These are phyloP conservation scores for Lactifluus pinguis DNA, from an alignment of 768 basidiomycete species.

Conservation along the genomic window DNA sequence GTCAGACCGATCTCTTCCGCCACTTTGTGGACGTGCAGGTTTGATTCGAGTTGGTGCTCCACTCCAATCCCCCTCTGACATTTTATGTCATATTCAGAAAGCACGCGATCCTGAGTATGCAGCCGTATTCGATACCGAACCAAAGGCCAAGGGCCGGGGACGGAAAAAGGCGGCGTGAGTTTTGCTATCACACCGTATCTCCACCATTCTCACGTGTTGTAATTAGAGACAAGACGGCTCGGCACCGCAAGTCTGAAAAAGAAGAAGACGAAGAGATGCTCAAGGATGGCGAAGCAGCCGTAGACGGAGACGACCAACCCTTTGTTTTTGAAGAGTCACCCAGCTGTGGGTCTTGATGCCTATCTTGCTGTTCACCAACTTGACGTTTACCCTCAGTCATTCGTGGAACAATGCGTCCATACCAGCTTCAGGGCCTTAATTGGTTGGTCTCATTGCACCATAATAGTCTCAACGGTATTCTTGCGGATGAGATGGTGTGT, in stretches of 20 bases:
- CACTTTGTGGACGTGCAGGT: conserved; percentile 98
- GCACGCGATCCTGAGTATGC: conserved; percentile 92
- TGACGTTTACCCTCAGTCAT: conserved; percentile 46
- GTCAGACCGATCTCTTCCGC: conserved; percentile 96
- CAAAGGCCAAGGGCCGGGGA: conserved; percentile 75
- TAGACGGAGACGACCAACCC: conserved; percentile 79
- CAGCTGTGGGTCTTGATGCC: conserved; percentile 45
- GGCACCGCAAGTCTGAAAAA: conserved; percentile 93
- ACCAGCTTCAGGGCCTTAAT: conserved; percentile 92
- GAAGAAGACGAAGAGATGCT: conserved; percentile 96
- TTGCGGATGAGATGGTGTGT: conserved; percentile 89
- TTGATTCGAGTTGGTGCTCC: conserved; percentile 10
- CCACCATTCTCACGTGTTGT: neutral
- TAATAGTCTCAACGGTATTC: conserved; percentile 93
- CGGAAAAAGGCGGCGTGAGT: conserved; percentile 71
- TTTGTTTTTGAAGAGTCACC: conserved; percentile 94
- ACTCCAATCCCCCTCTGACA: neutral
- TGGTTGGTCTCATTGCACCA: conserved; percentile 97
- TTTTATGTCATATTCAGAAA: conserved; percentile 31
- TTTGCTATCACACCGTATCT: neutral
- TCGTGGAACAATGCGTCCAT: conserved; percentile 82
- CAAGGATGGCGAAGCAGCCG: conserved; percentile 73
- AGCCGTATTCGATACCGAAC: conserved; percentile 77
- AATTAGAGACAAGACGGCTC: conserved; percentile 59
- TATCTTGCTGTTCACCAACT: neutral